Base-by-base conservation (phyloP, 2,329 filamentous ascomycete genomes). In the Alternaria gaisen region DNA sequence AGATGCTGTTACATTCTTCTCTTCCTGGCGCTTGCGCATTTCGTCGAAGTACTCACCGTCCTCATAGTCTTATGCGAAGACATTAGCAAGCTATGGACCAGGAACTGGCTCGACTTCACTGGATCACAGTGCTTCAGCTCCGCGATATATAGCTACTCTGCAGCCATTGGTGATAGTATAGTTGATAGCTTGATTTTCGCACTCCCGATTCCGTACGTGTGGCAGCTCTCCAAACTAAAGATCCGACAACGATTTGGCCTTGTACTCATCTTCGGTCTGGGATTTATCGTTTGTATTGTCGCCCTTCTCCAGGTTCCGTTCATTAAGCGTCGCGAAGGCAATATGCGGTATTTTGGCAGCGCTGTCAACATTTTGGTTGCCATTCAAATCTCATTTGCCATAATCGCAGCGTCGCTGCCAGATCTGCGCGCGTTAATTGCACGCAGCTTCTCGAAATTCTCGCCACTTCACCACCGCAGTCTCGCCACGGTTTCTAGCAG, bases 301-400 rank as follows among this genome's bases (percentile, higher is more conserved):
- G 72, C 71, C 0, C 63, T 75, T 2, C 41, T 71, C 3, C 70
- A 75, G 38, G 70, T 73, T n/a, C 72, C 70, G 2, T 74, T 75
- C 34, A 72, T 74, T 22, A 62, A 57, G 56, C 61, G 67, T 3
- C 62, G 71, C 1, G 62, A 70, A 53, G 58, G 59, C 11, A 61
- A 64, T 5, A 43, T 60, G 11, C 58, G 46, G 6, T 74, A 75
- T 40, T 74, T 75, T 38, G 72, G 72, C 12, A 63, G 60, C 4
- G 63, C 66, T 1, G 72, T 74, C 53, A 75, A 74, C 24, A 57
- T 74, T 22, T 66, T 74, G 26, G 58, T 73, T 40, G 66, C 70
- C 3, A 69, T 74, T 16, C 70, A 75, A 36, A 65, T 75, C 8
- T 63, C 61, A 1, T 56, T 74, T 12, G 71, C 69, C 2, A 73